These are phyloP conservation scores for Cenchrus fungigraminus DNA, from an alignment of 176 grass and related monocot species.

Conservation along the genomic window DNA sequence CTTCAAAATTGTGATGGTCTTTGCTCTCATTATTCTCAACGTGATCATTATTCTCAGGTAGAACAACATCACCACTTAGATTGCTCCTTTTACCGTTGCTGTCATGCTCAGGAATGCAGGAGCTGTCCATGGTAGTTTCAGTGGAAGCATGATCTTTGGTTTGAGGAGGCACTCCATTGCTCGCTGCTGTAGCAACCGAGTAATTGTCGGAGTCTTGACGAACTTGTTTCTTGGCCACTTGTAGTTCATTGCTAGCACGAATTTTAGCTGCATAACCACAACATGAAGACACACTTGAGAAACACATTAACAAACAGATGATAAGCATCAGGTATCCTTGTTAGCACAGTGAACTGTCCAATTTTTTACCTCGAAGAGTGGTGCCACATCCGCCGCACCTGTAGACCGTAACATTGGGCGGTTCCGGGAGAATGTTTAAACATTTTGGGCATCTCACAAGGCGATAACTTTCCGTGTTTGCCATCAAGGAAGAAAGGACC, in stretches of 20 bases:
- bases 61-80: not conserved
- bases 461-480: conserved; percentile 44
- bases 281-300: conserved; percentile 32
- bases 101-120: not conserved
- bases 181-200: conserved; percentile 30
- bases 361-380: conserved; percentile 78
- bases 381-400: conserved; percentile 68
- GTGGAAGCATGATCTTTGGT: not conserved
- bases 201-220: conserved; percentile 27
- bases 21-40: not conserved
- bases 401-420: conserved; percentile 60
- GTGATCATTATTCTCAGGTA: conserved; percentile 11
- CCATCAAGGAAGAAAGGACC: conserved; percentile 47
- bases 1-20: conserved; percentile 23
- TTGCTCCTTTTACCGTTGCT: conserved; percentile 24
- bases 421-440: conserved; percentile 67
- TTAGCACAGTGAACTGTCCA: not conserved
- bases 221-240: conserved; percentile 41
- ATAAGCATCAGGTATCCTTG: not conserved
- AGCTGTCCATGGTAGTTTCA: not conserved
- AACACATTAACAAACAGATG: not conserved
- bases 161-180: conserved; percentile 25
- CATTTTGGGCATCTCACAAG: conserved; percentile 92
- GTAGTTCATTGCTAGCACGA: conserved; percentile 32
- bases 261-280: conserved; percentile 64